Base-by-base conservation (phyloP, 257 asterid species). In the Anisodus acutangulus region DNA sequence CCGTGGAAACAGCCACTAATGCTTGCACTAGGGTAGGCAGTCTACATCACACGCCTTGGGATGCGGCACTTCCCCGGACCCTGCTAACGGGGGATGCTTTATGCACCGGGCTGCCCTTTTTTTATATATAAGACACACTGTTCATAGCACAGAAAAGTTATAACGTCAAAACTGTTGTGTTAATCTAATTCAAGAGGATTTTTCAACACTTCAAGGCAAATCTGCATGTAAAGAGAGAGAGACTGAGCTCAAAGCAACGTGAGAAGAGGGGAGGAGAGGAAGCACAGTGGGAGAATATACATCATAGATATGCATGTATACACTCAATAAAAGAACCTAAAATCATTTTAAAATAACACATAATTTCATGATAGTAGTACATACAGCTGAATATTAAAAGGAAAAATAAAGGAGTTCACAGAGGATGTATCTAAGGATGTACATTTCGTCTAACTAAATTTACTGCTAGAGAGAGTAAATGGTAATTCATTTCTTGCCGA, bases 271-370 rank as follows among this genome's bases (percentile, higher is more conserved):
- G 70, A 64, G 41, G 70, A 64, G 70, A 31, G 35, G 35, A 1
- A 72, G 41, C 43, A 72, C 3, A 55, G 80, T 47, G 39, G 59
- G 41, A 72, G 37, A 49, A 72, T 72, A 72, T 72, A 22, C 37
- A n/a, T 72, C 80, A 72, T 72, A 72, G 59, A 22, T 47, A 72
- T 72, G 59, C 80, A 72, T 45, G 80, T 72, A 72, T 10, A 49
- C 62, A 74, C 81, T 74, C 22, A 5, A 74, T 74, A 22, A 74
- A 51, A 74, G 62, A 74, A 49, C 81, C 37, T 47, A 74, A 51
- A 47, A 74, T 11, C 37, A 26, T 51, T 37, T 41, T 19, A 74
- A 51, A 22, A 22, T 5, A 74, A 22, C 39, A 51, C 81, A 74
- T 11, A 22, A 49, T 19, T 62, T 9, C 68, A 62, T 10, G 68